Conservation (phyloP, 2,329 filamentous ascomycete genomes). For the Falciphora oryzae region DNA sequence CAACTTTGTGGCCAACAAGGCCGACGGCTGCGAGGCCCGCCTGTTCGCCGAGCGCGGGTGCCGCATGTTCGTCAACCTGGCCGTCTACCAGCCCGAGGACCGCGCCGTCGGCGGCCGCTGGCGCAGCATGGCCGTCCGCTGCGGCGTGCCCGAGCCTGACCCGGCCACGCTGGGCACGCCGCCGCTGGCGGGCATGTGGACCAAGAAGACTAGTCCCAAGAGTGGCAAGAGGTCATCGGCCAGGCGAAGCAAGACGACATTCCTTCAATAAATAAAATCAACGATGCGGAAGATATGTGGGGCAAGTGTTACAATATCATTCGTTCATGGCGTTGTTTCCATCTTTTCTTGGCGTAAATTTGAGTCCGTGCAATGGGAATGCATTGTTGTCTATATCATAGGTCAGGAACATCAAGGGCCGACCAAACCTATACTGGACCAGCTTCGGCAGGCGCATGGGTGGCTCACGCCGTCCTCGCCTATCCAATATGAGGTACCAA, state of each 20-base stretch:
- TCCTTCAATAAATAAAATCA: background rate
- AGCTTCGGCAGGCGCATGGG: too few relatives aligned
- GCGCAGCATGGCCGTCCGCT: conserved; percentile 29
- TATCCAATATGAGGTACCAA: too few relatives aligned
- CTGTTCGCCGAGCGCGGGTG: conserved; percentile 30
- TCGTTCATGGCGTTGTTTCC: too few relatives aligned
- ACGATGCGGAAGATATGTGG: background rate
- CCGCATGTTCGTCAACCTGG: conserved; percentile 27
- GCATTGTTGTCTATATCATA: too few relatives aligned
- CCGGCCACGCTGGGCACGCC: conserved; percentile 20
- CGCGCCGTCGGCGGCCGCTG: conserved; percentile 28
- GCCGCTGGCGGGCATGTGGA: conserved; percentile 19
- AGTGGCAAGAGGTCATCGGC: conserved; percentile 5
- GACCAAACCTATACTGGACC: too few relatives aligned
- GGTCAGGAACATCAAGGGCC: too few relatives aligned
- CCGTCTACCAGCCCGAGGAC: conserved; percentile 30
- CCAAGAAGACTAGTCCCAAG: conserved; percentile 12
- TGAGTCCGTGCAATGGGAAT: too few relatives aligned
- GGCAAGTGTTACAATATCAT: background rate
- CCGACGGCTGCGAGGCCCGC: conserved; percentile 31
- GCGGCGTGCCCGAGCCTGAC: conserved; percentile 24
- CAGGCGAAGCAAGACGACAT: background rate
- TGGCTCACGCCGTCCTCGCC: too few relatives aligned
- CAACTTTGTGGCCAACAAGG: conserved; percentile 29
- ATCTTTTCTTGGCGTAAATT: too few relatives aligned